Evolutionary conservation across 2,329 filamentous ascomycete genomes (phyloP).

Genomic region (Cladosporium sp.): DNA sequence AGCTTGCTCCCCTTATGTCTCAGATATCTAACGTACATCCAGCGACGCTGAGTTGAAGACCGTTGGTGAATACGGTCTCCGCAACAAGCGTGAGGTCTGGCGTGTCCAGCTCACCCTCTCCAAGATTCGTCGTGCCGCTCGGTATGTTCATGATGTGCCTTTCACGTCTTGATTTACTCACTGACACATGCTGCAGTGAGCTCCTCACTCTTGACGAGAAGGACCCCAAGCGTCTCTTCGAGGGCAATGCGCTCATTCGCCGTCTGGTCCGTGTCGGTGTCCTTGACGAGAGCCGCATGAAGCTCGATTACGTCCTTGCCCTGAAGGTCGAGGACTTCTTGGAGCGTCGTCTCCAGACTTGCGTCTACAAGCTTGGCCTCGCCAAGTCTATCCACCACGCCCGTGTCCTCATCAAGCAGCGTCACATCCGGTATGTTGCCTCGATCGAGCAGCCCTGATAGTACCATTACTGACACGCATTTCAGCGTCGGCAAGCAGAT

Average conservation of each 20-base stretch:
- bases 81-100: conserved; percentile 99
- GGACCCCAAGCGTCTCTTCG: conserved; percentile 99
- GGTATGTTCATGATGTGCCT: conserved; percentile 56
- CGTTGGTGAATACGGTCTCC: conserved; percentile 99
- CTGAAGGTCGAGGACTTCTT: conserved; percentile 99
- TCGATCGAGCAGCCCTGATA: conserved; percentile 1
- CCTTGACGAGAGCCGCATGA: conserved; percentile 99
- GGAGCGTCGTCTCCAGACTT: conserved; percentile 99
- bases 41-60: conserved; percentile 99
- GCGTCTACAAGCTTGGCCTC: conserved; percentile 99
- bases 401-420: conserved; percentile 98
- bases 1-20: conserved; percentile 98
- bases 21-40: conserved; percentile 67
- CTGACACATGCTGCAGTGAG: conserved; percentile 61
- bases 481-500: conserved; percentile 97
- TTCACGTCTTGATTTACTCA: not conserved
- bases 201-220: conserved; percentile 99
- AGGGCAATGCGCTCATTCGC: conserved; percentile 99
- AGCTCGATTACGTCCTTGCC: conserved; percentile 99
- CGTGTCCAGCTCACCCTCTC: conserved; percentile 98
- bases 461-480: conserved; percentile 19
- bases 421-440: conserved; percentile 77
- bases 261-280: conserved; percentile 99
- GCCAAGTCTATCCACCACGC: conserved; percentile 99
- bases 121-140: conserved; percentile 99